Conservation (phyloP, 768 basidiomycete species). For the Gloeophyllum trabeum region DNA sequence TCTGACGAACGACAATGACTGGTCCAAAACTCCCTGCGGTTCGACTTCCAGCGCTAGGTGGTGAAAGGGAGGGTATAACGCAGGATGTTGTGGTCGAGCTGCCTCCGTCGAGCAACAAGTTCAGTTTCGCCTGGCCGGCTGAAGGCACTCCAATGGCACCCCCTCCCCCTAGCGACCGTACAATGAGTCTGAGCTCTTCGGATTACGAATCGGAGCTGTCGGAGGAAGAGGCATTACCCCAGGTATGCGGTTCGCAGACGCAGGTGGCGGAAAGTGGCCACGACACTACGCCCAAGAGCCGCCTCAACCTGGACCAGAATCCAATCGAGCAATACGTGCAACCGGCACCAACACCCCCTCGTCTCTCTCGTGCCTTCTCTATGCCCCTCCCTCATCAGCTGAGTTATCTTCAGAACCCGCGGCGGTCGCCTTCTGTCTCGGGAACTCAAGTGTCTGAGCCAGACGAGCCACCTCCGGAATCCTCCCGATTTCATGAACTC, state of each 20-base stretch:
- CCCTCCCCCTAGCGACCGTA: slow-evolving; percentile 24
- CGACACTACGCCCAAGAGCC: slow-evolving; percentile 20
- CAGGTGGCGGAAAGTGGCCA: slow-evolving; percentile 12
- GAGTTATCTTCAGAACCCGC: slow-evolving; percentile 64
- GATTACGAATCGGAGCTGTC: slow-evolving; percentile 40
- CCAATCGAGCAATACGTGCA: slow-evolving; percentile 19
- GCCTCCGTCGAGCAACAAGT: slow-evolving; percentile 39
- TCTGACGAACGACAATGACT: too few species aligned
- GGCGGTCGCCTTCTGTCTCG: slow-evolving; percentile 19
- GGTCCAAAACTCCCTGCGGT: slow-evolving; percentile 30
- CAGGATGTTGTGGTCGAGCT: slow-evolving; percentile 36
- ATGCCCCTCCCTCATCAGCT: slow-evolving; percentile 74
- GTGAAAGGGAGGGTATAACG: slow-evolving; percentile 21
- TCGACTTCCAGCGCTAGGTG: slow-evolving; percentile 32
- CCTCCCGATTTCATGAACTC: slow-evolving; percentile 47
- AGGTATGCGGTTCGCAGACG: background rate
- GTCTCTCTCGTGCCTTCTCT: slow-evolving; percentile 68
- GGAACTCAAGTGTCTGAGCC: slow-evolving; percentile 2
- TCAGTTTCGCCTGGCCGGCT: slow-evolving; percentile 47
- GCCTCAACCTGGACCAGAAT: slow-evolving; percentile 18
- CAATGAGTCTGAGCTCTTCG: slow-evolving; percentile 27
- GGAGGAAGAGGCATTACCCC: slow-evolving; percentile 24
- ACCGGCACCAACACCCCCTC: slow-evolving; percentile 26
- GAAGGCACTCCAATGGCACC: slow-evolving; percentile 30
- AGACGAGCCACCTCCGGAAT: slow-evolving; percentile 16